These are phyloP conservation scores for Serendipita sp. DNA, from an alignment of 768 basidiomycete species.

Conservation along the genomic window DNA sequence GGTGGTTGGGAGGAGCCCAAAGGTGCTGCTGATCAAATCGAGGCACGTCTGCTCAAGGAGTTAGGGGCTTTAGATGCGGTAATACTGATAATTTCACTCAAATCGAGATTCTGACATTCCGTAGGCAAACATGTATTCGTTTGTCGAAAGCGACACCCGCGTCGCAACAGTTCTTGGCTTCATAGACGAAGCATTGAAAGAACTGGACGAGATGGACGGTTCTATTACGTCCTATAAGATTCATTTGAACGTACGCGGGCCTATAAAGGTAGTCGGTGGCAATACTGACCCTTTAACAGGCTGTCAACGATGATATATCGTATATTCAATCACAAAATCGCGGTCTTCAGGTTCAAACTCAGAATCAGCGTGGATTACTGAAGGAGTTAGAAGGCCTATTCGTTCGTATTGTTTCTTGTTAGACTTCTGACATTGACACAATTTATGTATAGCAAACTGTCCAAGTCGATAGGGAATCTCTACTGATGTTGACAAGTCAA, in stretches of 20 bases:
- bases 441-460: slow-evolving; percentile 58
- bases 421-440: not conserved
- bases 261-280: not conserved
- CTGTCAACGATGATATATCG: slow-evolving; percentile 85
- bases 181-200: slow-evolving; percentile 75
- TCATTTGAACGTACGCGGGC: slow-evolving; percentile 64
- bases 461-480: slow-evolving; percentile 65
- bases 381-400: slow-evolving; percentile 76
- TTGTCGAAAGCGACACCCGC: slow-evolving; percentile 89
- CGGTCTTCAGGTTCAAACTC: slow-evolving; percentile 91
- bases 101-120: slow-evolving; percentile 5
- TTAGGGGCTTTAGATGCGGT: slow-evolving; percentile 89
- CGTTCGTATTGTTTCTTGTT: slow-evolving; percentile 26
- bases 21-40: slow-evolving; percentile 75
- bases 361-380: slow-evolving; percentile 78
- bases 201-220: slow-evolving; percentile 81
- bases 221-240: slow-evolving; percentile 89
- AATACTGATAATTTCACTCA: not conserved
- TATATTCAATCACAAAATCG: slow-evolving; percentile 94
- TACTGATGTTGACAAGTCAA: slow-evolving; percentile 70
- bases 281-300: slow-evolving; percentile 29
- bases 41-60: slow-evolving; percentile 76
- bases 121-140: slow-evolving; percentile 93
- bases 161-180: slow-evolving; percentile 69
- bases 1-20: slow-evolving; percentile 7